Conservation (phyloP, 2,329 filamentous ascomycete genomes). For the Magnaporthiopsis incrustans region DNA sequence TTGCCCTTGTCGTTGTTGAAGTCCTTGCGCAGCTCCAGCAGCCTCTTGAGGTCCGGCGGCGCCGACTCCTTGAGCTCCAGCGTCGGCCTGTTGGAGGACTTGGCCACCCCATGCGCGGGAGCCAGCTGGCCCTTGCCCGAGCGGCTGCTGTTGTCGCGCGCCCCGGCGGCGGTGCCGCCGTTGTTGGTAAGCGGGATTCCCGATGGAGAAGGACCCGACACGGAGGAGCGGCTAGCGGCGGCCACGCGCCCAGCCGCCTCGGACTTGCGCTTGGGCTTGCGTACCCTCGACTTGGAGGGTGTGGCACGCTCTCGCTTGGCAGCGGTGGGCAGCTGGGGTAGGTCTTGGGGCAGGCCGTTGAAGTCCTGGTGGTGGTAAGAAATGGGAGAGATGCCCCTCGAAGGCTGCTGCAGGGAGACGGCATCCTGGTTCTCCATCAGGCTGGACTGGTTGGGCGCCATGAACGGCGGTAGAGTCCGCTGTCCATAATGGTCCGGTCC, state of each 20-base stretch:
- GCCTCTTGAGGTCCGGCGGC: constrained; percentile 38
- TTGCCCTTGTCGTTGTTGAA: constrained; percentile 41
- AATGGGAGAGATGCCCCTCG: background rate
- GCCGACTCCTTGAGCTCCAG: constrained; percentile 34
- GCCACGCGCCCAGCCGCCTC: no score
- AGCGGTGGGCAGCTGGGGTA: background rate
- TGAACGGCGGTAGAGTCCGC: no score
- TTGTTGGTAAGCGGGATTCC: no score
- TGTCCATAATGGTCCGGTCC: no score
- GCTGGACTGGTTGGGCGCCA: no score
- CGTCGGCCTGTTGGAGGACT: constrained; percentile 2
- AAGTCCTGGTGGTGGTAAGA: background rate
- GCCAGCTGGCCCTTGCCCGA: no score
- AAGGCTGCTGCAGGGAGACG: no score
- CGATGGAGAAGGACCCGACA: no score
- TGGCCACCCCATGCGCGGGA: background rate
- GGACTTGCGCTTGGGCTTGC: background rate
- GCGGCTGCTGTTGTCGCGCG: no score
- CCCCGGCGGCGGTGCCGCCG: no score
- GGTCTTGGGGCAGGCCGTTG: background rate
- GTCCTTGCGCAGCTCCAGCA: constrained; percentile 41
- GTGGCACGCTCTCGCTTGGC: background rate
- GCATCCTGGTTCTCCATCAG: no score
- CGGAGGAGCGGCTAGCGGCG: no score
- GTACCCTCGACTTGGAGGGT: background rate